Base-by-base conservation (phyloP, 2,329 filamentous ascomycete genomes). In the Trichoderma atroviride region DNA sequence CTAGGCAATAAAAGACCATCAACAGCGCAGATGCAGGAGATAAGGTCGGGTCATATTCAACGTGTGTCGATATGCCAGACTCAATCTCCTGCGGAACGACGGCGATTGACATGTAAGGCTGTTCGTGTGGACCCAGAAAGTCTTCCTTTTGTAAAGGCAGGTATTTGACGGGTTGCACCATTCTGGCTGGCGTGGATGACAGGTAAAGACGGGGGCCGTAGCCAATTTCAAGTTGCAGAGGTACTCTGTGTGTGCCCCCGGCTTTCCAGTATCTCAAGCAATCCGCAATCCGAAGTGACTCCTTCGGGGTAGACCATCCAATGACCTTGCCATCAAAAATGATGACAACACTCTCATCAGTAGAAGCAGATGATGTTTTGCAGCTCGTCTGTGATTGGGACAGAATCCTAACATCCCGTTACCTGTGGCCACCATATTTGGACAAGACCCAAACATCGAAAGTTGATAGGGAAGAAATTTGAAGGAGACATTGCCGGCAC, bases 51-150 rank as follows among this genome's bases (percentile, higher is more conserved):
- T 94, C 91, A 75, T 92, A 92, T 80, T 99, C 96, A 56, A 98
- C 94, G 77, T 99, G 96, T 0, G 94, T 97, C 5, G 93, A 94
- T 76, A 94, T 87, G 60, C 93, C 93, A n/a, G 93, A 92, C 33
- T 92, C 86, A 71, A 98, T 89, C 79, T 99, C 96, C 40, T 90
- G 87, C 61, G 94, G 91, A n/a, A 92, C 90, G 74, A 94, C 94
- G 27, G 96, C 94, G 78, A 99, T 97, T 60, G 94, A 94, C 95
- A 99, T 97, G 83, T 96, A 98, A 0, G 95, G 94, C 82, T 99
- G 96, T 81, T 99, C 96, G 73, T 96, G 92, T 0, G 96, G 92
- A 11, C 96, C 96, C 40, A 99, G 92, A 72, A 89, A 94, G 81
- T 99, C 96, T 74, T 92, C 85, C 78, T 92, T 93, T 70, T 93